Conservation (phyloP, 768 basidiomycete species). For the Paxillus rubicundulus region DNA sequence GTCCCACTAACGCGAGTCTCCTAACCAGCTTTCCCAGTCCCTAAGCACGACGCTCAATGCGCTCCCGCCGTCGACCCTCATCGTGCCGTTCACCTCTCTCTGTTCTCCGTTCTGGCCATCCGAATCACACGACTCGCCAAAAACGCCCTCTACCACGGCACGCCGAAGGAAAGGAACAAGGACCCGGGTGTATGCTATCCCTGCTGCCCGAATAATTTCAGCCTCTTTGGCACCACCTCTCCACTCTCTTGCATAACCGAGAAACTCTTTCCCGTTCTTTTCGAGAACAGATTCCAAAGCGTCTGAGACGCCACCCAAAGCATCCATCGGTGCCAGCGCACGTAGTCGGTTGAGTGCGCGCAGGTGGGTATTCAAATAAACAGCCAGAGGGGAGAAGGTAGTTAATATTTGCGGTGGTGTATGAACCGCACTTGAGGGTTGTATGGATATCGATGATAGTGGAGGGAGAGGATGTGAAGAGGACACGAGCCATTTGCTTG, state of each 20-base stretch:
- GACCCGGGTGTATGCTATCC: constrained; percentile 55
- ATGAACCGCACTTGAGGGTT: constrained; percentile 43
- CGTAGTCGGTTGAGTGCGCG: constrained; percentile 77
- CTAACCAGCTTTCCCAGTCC: constrained; percentile 32
- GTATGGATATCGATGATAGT: constrained; percentile 18
- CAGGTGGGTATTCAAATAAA: constrained; percentile 69
- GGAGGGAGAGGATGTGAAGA: constrained; percentile 32
- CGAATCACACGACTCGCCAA: constrained; percentile 38
- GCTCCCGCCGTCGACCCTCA: neutral
- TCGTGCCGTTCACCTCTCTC: neutral
- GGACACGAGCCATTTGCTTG: constrained; percentile 54
- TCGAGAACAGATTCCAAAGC: constrained; percentile 54
- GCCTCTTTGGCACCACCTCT: constrained; percentile 34
- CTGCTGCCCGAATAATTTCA: constrained; percentile 46
- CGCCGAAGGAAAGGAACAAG: constrained; percentile 70
- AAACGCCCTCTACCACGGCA: constrained; percentile 75
- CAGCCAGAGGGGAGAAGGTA: constrained; percentile 73
- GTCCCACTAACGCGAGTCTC: constrained; percentile 1
- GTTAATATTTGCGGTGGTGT: constrained; percentile 70
- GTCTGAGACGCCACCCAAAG: constrained; percentile 47
- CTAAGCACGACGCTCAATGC: constrained; percentile 10
- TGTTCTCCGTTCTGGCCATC: neutral
- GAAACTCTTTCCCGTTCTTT: constrained; percentile 42
- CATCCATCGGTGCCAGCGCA: constrained; percentile 67
- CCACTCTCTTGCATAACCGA: constrained; percentile 43